Base-by-base conservation (phyloP, 2,329 filamentous ascomycete species). In the Pestalotiopsis sp. region DNA sequence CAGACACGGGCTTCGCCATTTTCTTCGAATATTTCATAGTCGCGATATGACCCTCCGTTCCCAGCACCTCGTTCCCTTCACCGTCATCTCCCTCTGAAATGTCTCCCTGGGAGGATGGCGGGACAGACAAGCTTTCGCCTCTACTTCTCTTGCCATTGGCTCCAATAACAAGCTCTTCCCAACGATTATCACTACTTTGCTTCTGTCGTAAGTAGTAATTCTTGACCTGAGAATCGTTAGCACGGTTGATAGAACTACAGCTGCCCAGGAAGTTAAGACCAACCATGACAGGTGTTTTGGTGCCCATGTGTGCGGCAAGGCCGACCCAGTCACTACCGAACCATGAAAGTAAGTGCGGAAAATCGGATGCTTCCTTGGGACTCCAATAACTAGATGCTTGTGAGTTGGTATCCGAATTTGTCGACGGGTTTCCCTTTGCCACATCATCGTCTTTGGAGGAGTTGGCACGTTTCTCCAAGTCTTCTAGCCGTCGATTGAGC, bases 281-380 rank as follows among this genome's bases (percentile, higher is more conserved):
- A 84, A 93, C 93, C 93, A 95, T 95, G n/a, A 92, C 92, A 68
- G 91, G 87, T n/a, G 93, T 95, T 81, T 95, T 95, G 4, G 92
- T 93, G 64, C 91, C 90, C 91, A 96, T 94, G 74, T 93, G 90
- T 66, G 85, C 85, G 56, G 93, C 91, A 79, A 95, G 95, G 4
- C 87, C 88, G 63, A 84, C 83, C 88, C 92, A 96, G 77, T 96
- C 92, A 14, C 91, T 93, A 68, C 93, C 93, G 81, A 94, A 95
- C 67, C 93, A 87, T 65, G 85, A 86, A 61, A 96, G 84, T 68
- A 94, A 85, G 68, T 86, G 87, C 45, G 91, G 90, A 79, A 96
- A 96, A 75, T 95, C 92, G 61, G 87, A 91, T 66, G 91, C 87
- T 80, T 96, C 93, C 1, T 91, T 92, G 27, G 95, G 93, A 75